Base-by-base conservation (phyloP, 1,139 yeast genomes). In the Geotrichum cucujoidarum region DNA sequence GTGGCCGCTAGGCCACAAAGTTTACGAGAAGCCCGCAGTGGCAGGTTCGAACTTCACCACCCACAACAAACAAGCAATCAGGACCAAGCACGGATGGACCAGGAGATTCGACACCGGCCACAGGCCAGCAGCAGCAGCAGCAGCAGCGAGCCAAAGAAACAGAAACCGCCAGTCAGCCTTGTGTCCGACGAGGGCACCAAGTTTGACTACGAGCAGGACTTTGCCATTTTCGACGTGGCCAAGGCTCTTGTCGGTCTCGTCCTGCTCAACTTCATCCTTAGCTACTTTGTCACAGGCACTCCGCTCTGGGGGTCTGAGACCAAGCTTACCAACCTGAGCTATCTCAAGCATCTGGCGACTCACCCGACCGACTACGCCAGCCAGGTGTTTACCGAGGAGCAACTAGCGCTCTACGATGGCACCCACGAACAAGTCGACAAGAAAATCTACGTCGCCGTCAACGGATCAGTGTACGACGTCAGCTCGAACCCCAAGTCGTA, bases 391-490 rank as follows among this genome's bases (percentile, higher is more conserved):
- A 73, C 83, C 0, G 64, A 73, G 2, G 67, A 65, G 0, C 77
- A 82, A 55, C 66, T 86, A 29, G 58, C 78, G 0, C 49, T 56
- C 8, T 81, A 71, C 60, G 70, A 81, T 56, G 95, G 95, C 0
- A 50, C 71, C n/a, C 43, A 39, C 27, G n/a, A n/a, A n/a, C n/a
- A n/a, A n/a, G n/a, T n/a, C n/a, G 48, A 50, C 0, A 55, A 71
- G n/a, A 89, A 89, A 0, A 74, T 84, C 0, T 82, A 79, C 55
- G 60, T 87, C 2, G 88, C 81, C 0, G 65, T 87, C 2, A 72
- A 81, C 57, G 90, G 90, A 0, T 72, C 72, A 4, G 82, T 86
- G 0, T 86, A 74, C 62, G 95, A 86, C 59, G 95, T 86, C 2
- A 66, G 80, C 2, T 64, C 74, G 0, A 69, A 77, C n/a, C 68